Evolutionary conservation across 2,329 filamentous ascomycete species (phyloP).

Genomic region (Fusarium globosum): DNA sequence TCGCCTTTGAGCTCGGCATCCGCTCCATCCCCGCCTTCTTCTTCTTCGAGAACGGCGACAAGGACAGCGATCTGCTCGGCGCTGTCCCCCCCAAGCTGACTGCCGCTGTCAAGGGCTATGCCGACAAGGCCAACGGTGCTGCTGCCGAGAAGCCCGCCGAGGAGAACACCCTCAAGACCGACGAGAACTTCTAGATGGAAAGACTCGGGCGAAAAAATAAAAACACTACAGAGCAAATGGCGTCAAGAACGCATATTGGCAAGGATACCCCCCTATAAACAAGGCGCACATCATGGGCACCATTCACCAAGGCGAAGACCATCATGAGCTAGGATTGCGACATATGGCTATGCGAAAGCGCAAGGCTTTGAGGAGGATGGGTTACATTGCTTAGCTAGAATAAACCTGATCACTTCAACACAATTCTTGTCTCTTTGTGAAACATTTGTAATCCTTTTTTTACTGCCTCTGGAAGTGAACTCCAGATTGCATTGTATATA

Average conservation of each 20-base stretch:
- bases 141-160: conserved; percentile 23
- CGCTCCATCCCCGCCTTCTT: conserved; percentile 69
- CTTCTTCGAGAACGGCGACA: conserved; percentile 67
- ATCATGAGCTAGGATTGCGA: neutral
- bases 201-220: neutral
- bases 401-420: conserved; percentile 11
- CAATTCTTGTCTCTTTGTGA: neutral
- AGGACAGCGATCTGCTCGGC: conserved; percentile 57
- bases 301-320: conserved; percentile 6
- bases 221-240: conserved; percentile 10
- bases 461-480: neutral
- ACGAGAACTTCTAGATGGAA: conserved; percentile 34
- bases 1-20: conserved; percentile 62
- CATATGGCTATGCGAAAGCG: neutral
- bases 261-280: conserved; percentile 37
- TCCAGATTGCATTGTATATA: neutral
- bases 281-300: conserved; percentile 11
- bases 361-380: neutral
- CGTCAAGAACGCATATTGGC: conserved; percentile 23
- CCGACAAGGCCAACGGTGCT: conserved; percentile 30
- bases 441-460: neutral
- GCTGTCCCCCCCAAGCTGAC: conserved; percentile 51
- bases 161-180: conserved; percentile 30
- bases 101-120: conserved; percentile 41
- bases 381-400: conserved; percentile 9